Evolutionary conservation across 257 asterid species (phyloP).

Genomic region (Coffea eugenioides): DNA sequence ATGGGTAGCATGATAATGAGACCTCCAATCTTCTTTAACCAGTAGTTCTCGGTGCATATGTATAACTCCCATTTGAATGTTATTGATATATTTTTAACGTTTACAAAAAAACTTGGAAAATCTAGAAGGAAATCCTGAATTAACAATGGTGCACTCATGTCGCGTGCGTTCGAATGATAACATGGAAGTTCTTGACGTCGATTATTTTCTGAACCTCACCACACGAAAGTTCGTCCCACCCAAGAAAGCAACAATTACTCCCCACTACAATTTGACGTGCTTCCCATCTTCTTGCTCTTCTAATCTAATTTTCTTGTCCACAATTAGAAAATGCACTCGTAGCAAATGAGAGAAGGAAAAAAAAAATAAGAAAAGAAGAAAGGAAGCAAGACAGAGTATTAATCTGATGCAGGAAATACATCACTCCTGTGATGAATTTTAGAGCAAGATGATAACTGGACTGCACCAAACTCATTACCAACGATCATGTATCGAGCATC

Average conservation of each 20-base stretch:
- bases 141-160: constrained; percentile 8
- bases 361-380: no score
- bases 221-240: neutral
- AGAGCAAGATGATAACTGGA: neutral
- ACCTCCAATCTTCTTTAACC: neutral
- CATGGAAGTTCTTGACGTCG: neutral
- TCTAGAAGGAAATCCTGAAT: neutral
- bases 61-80: no score
- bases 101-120: neutral
- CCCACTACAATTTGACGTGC: neutral
- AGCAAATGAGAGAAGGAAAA: neutral
- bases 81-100: no score
- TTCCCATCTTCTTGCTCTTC: neutral
- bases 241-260: neutral
- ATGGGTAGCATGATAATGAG: no score
- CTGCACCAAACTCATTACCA: neutral
- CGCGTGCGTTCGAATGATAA: neutral
- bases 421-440: no score
- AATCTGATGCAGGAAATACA: neutral
- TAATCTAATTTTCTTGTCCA: neutral
- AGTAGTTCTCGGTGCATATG: no score
- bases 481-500: neutral
- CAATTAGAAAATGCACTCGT: no score
- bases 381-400: neutral
- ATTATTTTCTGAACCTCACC: neutral